phyloP scores from a whole-genome alignment of 345 rosid species.

The Eucalyptus leucophloia region DNA sequence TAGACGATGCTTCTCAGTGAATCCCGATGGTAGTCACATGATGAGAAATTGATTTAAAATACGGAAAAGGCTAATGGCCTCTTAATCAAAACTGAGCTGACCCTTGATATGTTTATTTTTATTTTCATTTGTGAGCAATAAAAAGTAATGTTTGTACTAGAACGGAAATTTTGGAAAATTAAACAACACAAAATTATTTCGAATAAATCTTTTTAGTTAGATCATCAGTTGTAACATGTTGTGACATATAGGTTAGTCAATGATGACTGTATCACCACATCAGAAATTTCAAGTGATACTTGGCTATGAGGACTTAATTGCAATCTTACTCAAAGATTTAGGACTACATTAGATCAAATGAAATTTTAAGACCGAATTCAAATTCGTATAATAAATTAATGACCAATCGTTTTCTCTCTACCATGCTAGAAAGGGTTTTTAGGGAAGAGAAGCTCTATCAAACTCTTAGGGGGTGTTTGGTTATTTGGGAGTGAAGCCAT shows the following conservation, averaged over 20 bases:
- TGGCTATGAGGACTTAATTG: neutral
- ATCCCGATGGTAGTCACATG: neutral
- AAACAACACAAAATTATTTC: neutral
- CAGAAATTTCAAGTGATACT: neutral
- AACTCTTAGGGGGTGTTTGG: neutral
- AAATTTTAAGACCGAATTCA: neutral
- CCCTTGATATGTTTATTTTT: neutral
- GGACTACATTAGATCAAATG: neutral
- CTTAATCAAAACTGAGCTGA: neutral
- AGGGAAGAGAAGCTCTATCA: neutral
- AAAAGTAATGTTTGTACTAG: neutral
- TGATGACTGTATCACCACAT: rapidly evolving
- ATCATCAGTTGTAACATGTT: rapidly evolving
- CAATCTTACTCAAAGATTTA: neutral
- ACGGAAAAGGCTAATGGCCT: neutral
- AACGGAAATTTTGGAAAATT: neutral
- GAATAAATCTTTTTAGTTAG: neutral
- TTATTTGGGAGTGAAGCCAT: neutral
- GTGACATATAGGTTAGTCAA: too few relatives aligned
- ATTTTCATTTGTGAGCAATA: neutral
- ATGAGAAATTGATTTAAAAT: neutral
- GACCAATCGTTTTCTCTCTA: neutral
- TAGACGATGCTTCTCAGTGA: neutral
- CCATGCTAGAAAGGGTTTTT: neutral
- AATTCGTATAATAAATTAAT: neutral